These are phyloP conservation scores for Exophiala sp. DNA, from an alignment of 2,329 filamentous ascomycete species.

Conservation along the genomic window DNA sequence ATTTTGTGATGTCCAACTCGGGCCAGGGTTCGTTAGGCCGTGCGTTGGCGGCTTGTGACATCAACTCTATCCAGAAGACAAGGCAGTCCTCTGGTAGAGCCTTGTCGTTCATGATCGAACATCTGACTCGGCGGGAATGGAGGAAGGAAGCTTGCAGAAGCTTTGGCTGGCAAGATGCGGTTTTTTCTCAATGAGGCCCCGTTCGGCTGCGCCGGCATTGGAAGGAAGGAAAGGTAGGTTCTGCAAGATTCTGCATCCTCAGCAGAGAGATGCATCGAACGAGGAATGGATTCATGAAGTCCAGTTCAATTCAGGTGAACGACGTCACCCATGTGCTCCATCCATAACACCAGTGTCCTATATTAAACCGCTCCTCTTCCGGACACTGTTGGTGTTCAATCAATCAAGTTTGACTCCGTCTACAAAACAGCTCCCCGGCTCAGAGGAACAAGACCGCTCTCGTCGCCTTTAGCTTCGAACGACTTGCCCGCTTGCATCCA, in stretches of 20 bases:
- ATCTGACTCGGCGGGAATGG: constrained; percentile 10
- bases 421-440: not conserved
- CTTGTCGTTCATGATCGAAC: constrained; percentile 7
- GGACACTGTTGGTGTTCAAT: not conserved
- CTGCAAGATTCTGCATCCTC: not conserved
- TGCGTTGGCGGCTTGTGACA: constrained; percentile 8
- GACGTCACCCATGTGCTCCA: not conserved
- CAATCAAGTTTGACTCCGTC: not conserved
- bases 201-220: not conserved
- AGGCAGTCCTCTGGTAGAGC: constrained; percentile 6
- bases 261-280: not conserved
- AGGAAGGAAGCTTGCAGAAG: constrained; percentile 7
- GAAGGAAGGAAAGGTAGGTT: not conserved
- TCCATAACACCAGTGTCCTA: not conserved
- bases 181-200: not conserved
- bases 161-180: constrained; percentile 9
- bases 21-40: not conserved
- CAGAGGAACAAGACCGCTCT: too few relatives aligned
- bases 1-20: constrained; percentile 3
- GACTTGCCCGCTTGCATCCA: too few relatives aligned
- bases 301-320: not conserved
- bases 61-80: constrained; percentile 5
- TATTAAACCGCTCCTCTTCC: not conserved
- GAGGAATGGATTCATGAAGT: not conserved
- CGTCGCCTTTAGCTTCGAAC: too few relatives aligned